Conservation (phyloP, 2,329 filamentous ascomycete species). For the Botrytis sinoallii region DNA sequence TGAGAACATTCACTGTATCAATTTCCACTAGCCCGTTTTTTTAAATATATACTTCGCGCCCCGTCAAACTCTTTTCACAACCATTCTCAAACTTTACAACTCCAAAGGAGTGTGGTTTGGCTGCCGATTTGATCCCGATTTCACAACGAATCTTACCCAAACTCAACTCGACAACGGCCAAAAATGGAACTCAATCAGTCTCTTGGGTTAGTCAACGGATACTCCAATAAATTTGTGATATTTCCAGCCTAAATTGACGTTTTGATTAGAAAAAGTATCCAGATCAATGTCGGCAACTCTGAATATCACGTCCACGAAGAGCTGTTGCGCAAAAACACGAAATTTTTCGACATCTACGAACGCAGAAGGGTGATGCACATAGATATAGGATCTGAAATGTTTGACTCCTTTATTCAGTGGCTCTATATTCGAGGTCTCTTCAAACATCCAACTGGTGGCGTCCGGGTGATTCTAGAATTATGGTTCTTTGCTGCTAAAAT, state of each 20-base stretch:
- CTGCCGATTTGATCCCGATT: background rate
- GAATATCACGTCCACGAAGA: background rate
- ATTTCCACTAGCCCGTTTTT: background rate
- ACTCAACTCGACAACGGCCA: background rate
- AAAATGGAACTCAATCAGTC: background rate
- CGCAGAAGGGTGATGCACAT: accelerated
- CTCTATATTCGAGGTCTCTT: background rate
- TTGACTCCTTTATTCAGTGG: background rate
- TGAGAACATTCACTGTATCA: background rate
- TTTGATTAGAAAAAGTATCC: background rate
- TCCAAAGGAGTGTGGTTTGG: background rate
- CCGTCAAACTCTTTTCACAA: background rate
- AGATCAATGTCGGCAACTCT: background rate
- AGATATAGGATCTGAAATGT: background rate
- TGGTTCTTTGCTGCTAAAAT: background rate
- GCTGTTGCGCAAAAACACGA: background rate
- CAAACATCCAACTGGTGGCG: background rate
- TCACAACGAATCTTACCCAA: background rate
- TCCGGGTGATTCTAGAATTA: background rate
- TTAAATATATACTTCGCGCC: background rate
- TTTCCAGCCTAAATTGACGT: background rate
- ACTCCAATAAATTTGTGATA: background rate
- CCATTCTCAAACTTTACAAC: background rate
- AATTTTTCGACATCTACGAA: background rate
- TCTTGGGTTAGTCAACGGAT: background rate